phyloP scores from a whole-genome alignment of 352 stramenopile genomes.

The Globisporangium cystogenes region DNA sequence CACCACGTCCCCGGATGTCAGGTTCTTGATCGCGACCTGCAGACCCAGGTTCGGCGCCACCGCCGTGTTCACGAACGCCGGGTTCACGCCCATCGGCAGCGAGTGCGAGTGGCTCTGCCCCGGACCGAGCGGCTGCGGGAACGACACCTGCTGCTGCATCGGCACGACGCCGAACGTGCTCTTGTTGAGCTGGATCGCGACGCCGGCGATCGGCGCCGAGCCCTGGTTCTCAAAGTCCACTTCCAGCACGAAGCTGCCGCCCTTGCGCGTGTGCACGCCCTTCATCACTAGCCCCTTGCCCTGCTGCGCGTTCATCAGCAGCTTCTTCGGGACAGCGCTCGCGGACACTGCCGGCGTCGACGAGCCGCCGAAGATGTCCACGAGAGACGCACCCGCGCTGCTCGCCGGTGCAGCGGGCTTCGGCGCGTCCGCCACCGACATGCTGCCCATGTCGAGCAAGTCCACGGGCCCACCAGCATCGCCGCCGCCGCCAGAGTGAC shows the following conservation, averaged over 20 bases:
- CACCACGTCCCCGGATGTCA: constrained; percentile 90
- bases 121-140: constrained; percentile 49
- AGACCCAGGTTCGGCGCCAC: constrained; percentile 79
- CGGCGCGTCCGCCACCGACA: constrained; percentile 64
- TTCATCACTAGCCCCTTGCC: constrained; percentile 91
- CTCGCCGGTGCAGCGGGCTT: constrained; percentile 25
- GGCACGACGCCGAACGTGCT: constrained; percentile 95
- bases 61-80: constrained; percentile 65
- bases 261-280: constrained; percentile 58
- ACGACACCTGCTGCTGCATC: constrained; percentile 87
- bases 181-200: constrained; percentile 98
- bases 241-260: constrained; percentile 63
- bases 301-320: constrained; percentile 70
- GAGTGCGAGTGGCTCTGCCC: constrained; percentile 76
- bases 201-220: constrained; percentile 73
- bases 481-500: constrained; percentile 16
- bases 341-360: constrained; percentile 27
- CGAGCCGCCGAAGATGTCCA: constrained; percentile 83
- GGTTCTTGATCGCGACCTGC: constrained; percentile 98
- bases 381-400: constrained; percentile 31
- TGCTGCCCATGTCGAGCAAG: constrained; percentile 79
- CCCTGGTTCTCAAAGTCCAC: constrained; percentile 88
- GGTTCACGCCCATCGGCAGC: constrained; percentile 75
- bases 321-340: constrained; percentile 49
- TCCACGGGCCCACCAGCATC: constrained; percentile 42